Conservation (phyloP, 352 stramenopile genomes). For the Peronosclerospora sorghi region DNA sequence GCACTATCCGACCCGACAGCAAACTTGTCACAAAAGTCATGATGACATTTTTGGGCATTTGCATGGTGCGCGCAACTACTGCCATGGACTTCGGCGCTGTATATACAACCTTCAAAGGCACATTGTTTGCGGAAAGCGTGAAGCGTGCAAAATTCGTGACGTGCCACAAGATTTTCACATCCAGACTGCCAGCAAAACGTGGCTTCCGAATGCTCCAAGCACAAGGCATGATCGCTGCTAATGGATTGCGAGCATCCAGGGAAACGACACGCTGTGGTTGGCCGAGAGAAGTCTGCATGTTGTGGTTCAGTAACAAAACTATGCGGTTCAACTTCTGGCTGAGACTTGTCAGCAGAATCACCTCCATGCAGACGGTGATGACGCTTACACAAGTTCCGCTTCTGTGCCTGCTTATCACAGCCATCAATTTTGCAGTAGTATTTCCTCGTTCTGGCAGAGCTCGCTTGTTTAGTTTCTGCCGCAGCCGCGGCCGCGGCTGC, state of each 20-base stretch:
- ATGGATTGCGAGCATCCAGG: conserved; percentile 26
- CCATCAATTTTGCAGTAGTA: conserved; percentile 57
- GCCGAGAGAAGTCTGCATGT: not conserved
- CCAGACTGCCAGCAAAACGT: conserved; percentile 51
- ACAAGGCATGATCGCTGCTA: conserved; percentile 20
- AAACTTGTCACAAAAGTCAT: conserved; percentile 59
- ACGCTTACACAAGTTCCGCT: conserved; percentile 47
- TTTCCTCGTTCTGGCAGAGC: conserved; percentile 30
- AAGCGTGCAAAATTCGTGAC: conserved; percentile 44
- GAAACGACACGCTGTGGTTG: not conserved
- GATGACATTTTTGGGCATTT: conserved; percentile 33
- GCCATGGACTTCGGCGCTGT: conserved; percentile 16
- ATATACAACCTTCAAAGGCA: conserved; percentile 44
- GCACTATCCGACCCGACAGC: conserved; percentile 19
- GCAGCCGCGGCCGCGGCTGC: conserved; percentile 9
- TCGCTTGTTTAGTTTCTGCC: conserved; percentile 8
- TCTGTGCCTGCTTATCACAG: conserved; percentile 56
- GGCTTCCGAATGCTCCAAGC: conserved; percentile 30
- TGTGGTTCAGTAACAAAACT: not conserved
- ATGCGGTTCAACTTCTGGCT: conserved; percentile 4
- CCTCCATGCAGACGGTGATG: conserved; percentile 39
- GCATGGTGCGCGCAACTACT: conserved; percentile 40
- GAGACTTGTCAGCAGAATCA: conserved; percentile 3
- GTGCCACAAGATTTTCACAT: conserved; percentile 48
- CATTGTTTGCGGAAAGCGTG: conserved; percentile 44